Percentiles rank a stretch among this genome's conserved stretches.
Evolutionary conservation across 805 yeast genomes (phyloP).

Genomic region (Cyberlindnera americana): DNA sequence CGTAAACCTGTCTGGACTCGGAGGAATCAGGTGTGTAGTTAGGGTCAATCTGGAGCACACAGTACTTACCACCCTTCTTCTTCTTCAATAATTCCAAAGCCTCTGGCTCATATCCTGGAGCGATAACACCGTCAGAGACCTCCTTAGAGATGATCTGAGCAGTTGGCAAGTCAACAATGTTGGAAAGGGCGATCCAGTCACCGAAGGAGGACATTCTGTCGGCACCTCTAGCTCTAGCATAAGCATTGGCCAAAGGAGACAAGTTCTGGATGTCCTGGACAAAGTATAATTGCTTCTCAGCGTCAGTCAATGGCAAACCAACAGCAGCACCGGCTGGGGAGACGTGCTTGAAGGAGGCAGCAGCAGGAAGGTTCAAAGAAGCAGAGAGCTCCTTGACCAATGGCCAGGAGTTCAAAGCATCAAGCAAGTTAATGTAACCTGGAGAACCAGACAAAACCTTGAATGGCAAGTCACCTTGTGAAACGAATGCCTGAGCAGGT

Average conservation of each 20-base stretch:
- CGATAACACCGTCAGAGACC: constrained; percentile 98
- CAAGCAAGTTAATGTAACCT: constrained; percentile 94
- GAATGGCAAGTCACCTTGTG: constrained; percentile 87
- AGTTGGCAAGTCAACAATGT: constrained; percentile 93
- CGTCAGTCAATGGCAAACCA: constrained; percentile 86
- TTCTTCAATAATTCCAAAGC: constrained; percentile 84
- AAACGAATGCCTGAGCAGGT: constrained; percentile 95
- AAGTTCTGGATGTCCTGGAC: constrained; percentile 92
- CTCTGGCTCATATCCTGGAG: constrained; percentile 93
- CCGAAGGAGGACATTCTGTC: constrained; percentile 99
- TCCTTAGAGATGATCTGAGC: constrained; percentile 96
- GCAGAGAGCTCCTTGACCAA: constrained; percentile 95
- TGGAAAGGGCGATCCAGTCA: constrained; percentile 95
- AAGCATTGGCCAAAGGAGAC: constrained; percentile 96
- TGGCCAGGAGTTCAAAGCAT: constrained; percentile 98
- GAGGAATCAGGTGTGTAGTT: constrained; percentile 74
- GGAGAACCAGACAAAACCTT: constrained; percentile 93
- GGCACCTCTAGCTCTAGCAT: constrained; percentile 99
- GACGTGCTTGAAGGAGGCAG: constrained; percentile 98
- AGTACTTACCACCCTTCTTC: constrained; percentile 97
- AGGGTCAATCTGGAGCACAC: constrained; percentile 95
- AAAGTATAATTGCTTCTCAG: constrained; percentile 93
- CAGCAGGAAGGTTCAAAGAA: constrained; percentile 93
- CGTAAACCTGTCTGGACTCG: constrained; percentile 95
- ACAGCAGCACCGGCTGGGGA: constrained; percentile 99